These are phyloP conservation scores for Sanghuangporus sanghuang DNA, from an alignment of 1,284 basidiomycete species.

Conservation along the genomic window DNA sequence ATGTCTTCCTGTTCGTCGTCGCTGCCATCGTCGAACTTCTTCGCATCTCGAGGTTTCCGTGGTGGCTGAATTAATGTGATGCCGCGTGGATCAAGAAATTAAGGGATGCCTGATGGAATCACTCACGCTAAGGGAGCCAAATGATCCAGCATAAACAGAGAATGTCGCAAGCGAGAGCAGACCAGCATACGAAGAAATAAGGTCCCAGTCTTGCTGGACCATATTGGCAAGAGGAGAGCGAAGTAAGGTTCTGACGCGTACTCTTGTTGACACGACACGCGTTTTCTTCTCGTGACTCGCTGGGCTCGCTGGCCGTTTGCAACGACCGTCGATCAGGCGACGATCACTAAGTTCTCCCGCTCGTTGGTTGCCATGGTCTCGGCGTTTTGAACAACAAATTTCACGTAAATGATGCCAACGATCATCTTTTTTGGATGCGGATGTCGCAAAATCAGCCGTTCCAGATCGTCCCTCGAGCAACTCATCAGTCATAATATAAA, in stretches of 20 bases:
- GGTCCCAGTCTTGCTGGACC: slow-evolving; percentile 42
- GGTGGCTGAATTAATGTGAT: slow-evolving; percentile 15
- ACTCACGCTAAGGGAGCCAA: slow-evolving; percentile 60
- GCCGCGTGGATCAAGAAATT: neutral
- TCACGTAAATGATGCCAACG: neutral
- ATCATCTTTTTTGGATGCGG: neutral
- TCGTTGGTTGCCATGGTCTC: neutral
- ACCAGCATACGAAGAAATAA: slow-evolving; percentile 62
- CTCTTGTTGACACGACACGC: neutral
- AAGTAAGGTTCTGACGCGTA: neutral
- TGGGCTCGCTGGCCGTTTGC: neutral
- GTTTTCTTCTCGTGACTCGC: neutral
- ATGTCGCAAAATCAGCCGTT: neutral
- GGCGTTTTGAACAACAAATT: neutral
- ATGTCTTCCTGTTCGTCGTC: slow-evolving; percentile 42
- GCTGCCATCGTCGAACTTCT: slow-evolving; percentile 25
- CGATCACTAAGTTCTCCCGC: neutral
- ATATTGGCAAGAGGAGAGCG: neutral
- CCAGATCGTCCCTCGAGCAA: neutral
- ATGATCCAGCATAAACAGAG: slow-evolving; percentile 64
- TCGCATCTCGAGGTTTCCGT: slow-evolving; percentile 24
- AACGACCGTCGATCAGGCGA: neutral
- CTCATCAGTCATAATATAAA: neutral
- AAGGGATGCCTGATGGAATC: slow-evolving; percentile 15
- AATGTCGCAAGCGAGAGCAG: slow-evolving; percentile 53